These are phyloP conservation scores for Pseudocercospora fijiensis DNA, from an alignment of 2,329 filamentous ascomycete genomes.

Conservation along the genomic window DNA sequence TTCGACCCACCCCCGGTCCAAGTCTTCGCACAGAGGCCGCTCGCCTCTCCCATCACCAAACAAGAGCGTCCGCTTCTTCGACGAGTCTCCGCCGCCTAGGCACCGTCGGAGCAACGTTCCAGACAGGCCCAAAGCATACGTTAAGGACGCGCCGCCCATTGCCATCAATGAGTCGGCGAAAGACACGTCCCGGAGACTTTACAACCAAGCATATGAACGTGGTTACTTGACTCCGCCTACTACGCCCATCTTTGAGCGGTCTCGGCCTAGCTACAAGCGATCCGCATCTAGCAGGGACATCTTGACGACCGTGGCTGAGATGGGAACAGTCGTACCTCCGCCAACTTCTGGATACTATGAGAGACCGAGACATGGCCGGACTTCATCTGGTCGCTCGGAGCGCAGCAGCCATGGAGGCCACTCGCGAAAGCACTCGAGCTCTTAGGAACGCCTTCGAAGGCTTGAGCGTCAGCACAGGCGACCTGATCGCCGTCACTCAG, in stretches of 20 bases:
- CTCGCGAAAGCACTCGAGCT: neutral
- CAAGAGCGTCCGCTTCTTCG: conserved; percentile 26
- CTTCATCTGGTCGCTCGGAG: neutral
- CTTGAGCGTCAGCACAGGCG: neutral
- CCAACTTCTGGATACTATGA: neutral
- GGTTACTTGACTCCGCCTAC: neutral
- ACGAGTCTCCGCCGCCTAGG: conserved; percentile 16
- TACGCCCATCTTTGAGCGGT: neutral
- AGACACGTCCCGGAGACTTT: conserved; percentile 24
- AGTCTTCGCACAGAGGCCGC: conserved; percentile 1
- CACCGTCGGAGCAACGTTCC: conserved; percentile 6
- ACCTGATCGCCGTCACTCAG: neutral
- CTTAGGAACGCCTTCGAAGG: neutral
- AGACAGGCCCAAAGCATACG: conserved; percentile 23
- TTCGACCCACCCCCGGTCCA: conserved; percentile 3
- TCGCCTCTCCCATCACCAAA: conserved; percentile 12
- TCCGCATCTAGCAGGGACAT: neutral
- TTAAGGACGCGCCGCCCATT: conserved; percentile 21
- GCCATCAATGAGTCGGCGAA: conserved; percentile 24
- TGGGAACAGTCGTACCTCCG: neutral
- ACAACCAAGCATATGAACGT: conserved; percentile 6
- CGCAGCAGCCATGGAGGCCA: neutral
- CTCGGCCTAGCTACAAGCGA: neutral
- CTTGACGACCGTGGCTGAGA: neutral
- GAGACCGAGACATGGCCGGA: neutral